Evolutionary conservation across 768 basidiomycete species (phyloP).

Genomic region (Tephrocybe sp.): DNA sequence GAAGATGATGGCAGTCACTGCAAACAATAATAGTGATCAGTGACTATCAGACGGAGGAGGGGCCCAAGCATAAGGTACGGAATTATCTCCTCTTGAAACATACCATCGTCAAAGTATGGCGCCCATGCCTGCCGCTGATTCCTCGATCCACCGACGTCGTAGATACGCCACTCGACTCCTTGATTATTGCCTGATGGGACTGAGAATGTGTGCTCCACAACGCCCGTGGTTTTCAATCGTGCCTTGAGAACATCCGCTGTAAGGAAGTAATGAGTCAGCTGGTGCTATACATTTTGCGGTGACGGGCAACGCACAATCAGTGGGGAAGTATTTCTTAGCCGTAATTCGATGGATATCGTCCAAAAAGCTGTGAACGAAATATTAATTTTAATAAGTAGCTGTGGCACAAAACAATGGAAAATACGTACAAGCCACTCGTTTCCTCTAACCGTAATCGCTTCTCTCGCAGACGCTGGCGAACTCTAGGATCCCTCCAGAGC

Average conservation of each 20-base stretch:
- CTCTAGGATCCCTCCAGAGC: conserved; percentile 75
- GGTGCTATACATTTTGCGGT: conserved; percentile 15
- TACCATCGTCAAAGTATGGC: conserved; percentile 86
- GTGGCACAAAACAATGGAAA: conserved; percentile 8
- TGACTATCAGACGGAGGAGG: neutral
- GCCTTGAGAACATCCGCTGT: conserved; percentile 79
- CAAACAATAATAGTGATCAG: conserved; percentile 6
- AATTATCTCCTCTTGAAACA: conserved; percentile 23
- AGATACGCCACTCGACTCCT: conserved; percentile 76
- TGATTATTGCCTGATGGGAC: conserved; percentile 57
- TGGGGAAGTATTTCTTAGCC: conserved; percentile 79
- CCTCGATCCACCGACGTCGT: conserved; percentile 82
- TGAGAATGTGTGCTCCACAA: conserved; percentile 75
- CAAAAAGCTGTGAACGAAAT: conserved; percentile 57
- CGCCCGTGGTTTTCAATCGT: conserved; percentile 79
- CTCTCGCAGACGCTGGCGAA: conserved; percentile 63
- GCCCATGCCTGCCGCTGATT: conserved; percentile 87
- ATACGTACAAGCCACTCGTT: conserved; percentile 80
- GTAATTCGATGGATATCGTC: conserved; percentile 82
- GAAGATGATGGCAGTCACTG: conserved; percentile 88
- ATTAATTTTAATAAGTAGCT: neutral
- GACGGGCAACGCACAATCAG: conserved; percentile 52
- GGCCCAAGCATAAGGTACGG: neutral
- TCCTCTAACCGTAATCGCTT: conserved; percentile 73
- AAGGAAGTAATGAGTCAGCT: conserved; percentile 14